These are phyloP conservation scores for Coemansia sp. DNA, from an alignment of 192 early-diverging fungal genomes.

Conservation along the genomic window DNA sequence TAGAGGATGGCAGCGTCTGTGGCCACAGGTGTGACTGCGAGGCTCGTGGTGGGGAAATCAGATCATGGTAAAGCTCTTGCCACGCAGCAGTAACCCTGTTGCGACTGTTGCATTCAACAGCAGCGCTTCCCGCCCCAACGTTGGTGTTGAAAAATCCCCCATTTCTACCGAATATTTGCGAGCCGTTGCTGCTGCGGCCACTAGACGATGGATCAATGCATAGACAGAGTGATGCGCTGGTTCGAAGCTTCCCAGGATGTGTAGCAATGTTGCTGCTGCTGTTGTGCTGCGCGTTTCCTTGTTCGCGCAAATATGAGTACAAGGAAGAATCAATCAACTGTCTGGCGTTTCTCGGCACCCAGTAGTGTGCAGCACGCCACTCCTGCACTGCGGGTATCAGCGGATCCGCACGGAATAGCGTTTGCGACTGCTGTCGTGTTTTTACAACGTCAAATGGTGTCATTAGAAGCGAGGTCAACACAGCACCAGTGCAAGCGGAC, in stretches of 20 bases:
- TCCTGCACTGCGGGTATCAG: conserved; percentile 31
- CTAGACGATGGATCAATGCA: conserved; percentile 10
- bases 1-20: conserved; percentile 10
- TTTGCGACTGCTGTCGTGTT: conserved; percentile 35
- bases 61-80: conserved; percentile 20
- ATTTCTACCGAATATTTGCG: conserved; percentile 6
- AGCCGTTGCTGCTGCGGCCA: background rate
- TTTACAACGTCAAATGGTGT: conserved; percentile 42
- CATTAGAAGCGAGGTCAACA: conserved; percentile 73
- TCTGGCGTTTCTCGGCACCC: conserved; percentile 28
- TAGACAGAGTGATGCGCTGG: conserved; percentile 26
- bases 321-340: conserved; percentile 20
- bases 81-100: conserved; percentile 12
- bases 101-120: background rate
- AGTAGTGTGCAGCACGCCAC: conserved; percentile 23
- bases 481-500: conserved; percentile 80
- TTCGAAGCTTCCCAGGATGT: conserved; percentile 6
- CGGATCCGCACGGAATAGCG: conserved; percentile 30
- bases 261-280: background rate
- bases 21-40: conserved; percentile 20
- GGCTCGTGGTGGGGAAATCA: conserved; percentile 26
- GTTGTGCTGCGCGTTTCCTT: background rate
- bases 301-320: conserved; percentile 14
- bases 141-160: conserved; percentile 15
- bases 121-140: background rate